Evolutionary conservation across 225 moss, liverwort and hornwort species (phyloP), one percentile per base, ranked within the genome.

Genomic region (Pseudisothecium myosuroides): DNA sequence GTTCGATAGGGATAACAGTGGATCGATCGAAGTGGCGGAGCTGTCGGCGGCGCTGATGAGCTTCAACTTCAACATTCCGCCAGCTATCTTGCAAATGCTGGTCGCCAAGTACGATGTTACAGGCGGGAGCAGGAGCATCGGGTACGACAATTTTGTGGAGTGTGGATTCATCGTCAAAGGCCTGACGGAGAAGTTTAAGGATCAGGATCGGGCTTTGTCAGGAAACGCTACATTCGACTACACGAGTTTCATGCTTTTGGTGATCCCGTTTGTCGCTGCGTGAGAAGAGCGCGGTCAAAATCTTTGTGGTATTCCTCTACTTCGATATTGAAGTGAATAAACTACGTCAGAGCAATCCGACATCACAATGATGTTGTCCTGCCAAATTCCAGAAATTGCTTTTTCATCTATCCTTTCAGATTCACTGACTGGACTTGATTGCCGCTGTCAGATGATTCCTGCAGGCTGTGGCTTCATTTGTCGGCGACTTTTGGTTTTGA

Each of bases 101-200:
- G 96, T 99, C 45, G 92, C 96, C 39, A 99, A 97, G 89, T 99
- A 97, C 73, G 97, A 97, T 84, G 85, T 92, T 22, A 93, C 97
- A 5, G 98, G 98, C 62, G 92, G 93, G 78, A 94, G 93, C 89
- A 93, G 92, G 85, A 96, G 96, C 84, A 91, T 99, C 89, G 97
- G 96, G 43, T 99, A 99, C 58, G 98, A 99, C 78, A 97, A 97
- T 89, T 99, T 99, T 56, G 92, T 99, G 54, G 97, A 97, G 96
- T 99, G 98, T 86, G 97, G 97, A 36, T 91, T 99, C 50, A 94
- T 96, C 37, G 97, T 99, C 47, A 99, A 99, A 92, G 98, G 98
- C 26, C 71, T 99, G 79, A 99, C 97, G 37, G 96, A 99, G 90
- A 97, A 95, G 83, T 99, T 97, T 55, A 97, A 92, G 89, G 93